These are phyloP conservation scores for Vaccinium vitisidaea DNA, from an alignment of 148 eudicot species.

Conservation along the genomic window DNA sequence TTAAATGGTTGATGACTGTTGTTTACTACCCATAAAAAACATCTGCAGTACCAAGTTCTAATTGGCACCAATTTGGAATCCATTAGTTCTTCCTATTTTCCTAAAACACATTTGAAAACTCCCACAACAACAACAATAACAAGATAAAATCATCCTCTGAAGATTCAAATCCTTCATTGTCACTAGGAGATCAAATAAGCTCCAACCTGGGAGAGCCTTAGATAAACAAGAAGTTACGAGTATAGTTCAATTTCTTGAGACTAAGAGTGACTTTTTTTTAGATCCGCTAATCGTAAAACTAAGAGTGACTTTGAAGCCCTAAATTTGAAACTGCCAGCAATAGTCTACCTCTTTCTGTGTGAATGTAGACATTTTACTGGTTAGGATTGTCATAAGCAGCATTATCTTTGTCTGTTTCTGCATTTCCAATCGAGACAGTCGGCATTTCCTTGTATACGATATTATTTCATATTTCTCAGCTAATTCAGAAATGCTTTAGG, in stretches of 20 bases:
- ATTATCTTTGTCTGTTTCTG: neutral
- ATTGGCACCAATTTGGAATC: neutral
- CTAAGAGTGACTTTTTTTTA: neutral
- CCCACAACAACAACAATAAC: neutral
- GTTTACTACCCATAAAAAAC: neutral
- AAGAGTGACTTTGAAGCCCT: neutral
- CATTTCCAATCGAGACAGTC: neutral
- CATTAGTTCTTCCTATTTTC: neutral
- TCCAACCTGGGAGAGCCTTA: neutral
- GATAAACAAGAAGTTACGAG: neutral
- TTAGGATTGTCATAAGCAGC: neutral
- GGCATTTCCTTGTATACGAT: neutral
- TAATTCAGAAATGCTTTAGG: neutral
- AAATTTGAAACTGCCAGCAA: neutral
- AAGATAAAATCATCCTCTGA: neutral
- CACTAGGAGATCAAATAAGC: neutral
- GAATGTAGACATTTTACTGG: neutral
- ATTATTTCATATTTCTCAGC: slow-evolving; percentile 7
- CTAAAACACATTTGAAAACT: neutral
- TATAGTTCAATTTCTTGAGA: neutral
- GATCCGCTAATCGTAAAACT: too few species aligned
- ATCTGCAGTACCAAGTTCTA: neutral
- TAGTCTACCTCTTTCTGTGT: neutral
- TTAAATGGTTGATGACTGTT: neutral
- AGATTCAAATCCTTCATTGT: neutral